These are phyloP conservation scores for Pseudozyma hubeiensis DNA, from an alignment of 1,284 basidiomycete genomes.

Conservation along the genomic window DNA sequence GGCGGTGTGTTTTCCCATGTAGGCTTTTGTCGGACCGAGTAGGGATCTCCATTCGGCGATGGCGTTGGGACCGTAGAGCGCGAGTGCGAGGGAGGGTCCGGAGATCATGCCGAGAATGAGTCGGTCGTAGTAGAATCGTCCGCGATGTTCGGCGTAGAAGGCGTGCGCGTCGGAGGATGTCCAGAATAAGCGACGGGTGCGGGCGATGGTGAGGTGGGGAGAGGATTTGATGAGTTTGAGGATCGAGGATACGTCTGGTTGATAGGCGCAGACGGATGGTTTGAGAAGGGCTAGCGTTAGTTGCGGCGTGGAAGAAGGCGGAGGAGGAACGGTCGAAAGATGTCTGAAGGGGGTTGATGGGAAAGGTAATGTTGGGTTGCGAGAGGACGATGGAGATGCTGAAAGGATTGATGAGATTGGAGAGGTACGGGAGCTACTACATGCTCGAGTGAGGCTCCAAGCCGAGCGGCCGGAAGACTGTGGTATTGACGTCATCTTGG, in stretches of 20 bases:
- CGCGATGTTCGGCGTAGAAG: conserved; percentile 65
- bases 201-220: conserved; percentile 39
- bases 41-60: conserved; percentile 59
- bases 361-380: background rate
- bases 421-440: background rate
- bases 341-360: background rate
- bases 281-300: conserved; percentile 65
- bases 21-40: conserved; percentile 66
- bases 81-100: conserved; percentile 60
- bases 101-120: conserved; percentile 63
- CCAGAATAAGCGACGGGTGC: conserved; percentile 56
- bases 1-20: conserved; percentile 56
- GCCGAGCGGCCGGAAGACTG: too few species aligned
- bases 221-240: conserved; percentile 54
- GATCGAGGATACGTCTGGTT: conserved; percentile 57
- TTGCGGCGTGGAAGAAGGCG: conserved; percentile 33
- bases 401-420: background rate
- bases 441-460: too few species aligned
- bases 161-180: conserved; percentile 56
- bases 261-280: conserved; percentile 61
- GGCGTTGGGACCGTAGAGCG: conserved; percentile 57
- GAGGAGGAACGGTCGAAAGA: too few species aligned
- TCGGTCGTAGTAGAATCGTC: conserved; percentile 66
- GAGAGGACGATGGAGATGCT: background rate
- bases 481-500: too few species aligned